phyloP scores from a whole-genome alignment of 169 alveolate species.

The Eimeria praecox region DNA sequence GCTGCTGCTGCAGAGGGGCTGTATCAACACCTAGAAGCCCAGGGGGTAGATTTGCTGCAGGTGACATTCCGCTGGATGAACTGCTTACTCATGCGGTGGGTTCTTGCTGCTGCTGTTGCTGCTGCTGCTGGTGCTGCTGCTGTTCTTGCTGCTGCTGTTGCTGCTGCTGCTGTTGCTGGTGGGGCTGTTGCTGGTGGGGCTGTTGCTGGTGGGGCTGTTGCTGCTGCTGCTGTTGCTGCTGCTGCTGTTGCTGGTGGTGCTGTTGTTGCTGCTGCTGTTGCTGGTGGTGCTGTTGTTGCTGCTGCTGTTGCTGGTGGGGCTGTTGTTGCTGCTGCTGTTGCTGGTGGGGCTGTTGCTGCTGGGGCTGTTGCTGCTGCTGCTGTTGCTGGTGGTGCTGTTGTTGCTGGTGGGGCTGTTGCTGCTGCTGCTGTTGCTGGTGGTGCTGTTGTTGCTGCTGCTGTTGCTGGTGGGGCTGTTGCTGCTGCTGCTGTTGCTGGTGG shows the following conservation, averaged over 20 bases:
- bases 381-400: not conserved
- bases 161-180: not conserved
- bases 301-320: not conserved
- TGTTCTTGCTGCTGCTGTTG: not conserved
- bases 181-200: not conserved
- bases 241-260: no score
- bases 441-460: not conserved
- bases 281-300: not conserved
- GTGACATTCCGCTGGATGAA: conserved; percentile 96
- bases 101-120: conserved; percentile 8
- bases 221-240: conserved; percentile 6
- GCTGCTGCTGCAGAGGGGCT: conserved; percentile 66
- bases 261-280: not conserved
- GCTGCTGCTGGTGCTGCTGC: conserved; percentile 37
- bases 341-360: not conserved
- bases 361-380: not conserved
- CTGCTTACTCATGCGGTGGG: conserved; percentile 89
- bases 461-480: not conserved
- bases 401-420: not conserved
- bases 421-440: not conserved
- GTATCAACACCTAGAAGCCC: conserved; percentile 56
- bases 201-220: not conserved
- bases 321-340: not conserved
- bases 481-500: no score
- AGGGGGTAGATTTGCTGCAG: conserved; percentile 91